Evolutionary conservation across 495 filamentous ascomycete species (phyloP), one percentile per base, ranked within the genome.

Genomic region (Endocarpon pusillum): DNA sequence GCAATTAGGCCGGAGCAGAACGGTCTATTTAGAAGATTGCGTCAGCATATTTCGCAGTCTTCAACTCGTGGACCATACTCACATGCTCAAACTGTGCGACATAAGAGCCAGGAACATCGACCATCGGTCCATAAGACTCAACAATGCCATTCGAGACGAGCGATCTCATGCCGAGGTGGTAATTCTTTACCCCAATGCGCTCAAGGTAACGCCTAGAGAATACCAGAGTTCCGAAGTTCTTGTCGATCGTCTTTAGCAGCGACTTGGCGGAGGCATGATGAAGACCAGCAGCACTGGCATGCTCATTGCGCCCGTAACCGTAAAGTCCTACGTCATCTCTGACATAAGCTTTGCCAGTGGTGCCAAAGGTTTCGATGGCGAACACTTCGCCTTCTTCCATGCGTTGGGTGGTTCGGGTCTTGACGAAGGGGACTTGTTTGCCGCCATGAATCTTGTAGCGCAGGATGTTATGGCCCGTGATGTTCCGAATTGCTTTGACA

Each of bases 311-410:
- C 21, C 69, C 69, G 40, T 77, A 77, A 24, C 49, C 47, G 33
- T 57, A 61, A 31, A 58, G 45, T 16, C 58, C 50, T 35, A 68
- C 62, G 37, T 57, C 65, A 34, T 67, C 61, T 7, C 34, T 23
- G 3, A 54, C 34, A 31, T 43, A 47, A 10, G 69, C 72, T 31
- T 62, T 61, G 1, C 72, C 72, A 0, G 72, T 77, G 16, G 55
- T 62, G 1, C 72, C 72, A 42, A 77, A 77, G 2, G 72, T 77
- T 43, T 77, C 72, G 40, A 75, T 69, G 19, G 72, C 72, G 48
- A 74, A 77, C 3, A 65, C 57, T 40, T 77, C 72, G 7, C 71
- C 70, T 38, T 73, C 71, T 45, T 75, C 71, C 71, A 77, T 77
- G 53, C 73, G 73, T 6, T 63, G 69, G 40, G 64, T 66, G 37